Evolutionary conservation across 768 basidiomycete species (phyloP), one percentile per base, ranked within the genome.

Genomic region (Xerocomellus intermedius): DNA sequence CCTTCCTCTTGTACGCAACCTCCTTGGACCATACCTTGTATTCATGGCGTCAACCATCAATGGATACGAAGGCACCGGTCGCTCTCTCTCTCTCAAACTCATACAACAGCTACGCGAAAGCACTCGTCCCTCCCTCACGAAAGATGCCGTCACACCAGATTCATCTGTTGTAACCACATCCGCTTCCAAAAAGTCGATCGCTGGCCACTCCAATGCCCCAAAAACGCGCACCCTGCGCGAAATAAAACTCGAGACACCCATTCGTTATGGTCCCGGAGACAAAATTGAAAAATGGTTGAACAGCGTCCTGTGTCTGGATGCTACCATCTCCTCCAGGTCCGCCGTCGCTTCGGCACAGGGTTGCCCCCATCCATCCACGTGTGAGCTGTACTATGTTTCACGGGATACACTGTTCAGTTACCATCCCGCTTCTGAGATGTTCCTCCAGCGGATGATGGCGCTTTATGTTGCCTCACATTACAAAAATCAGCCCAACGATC

Each of bases 41-140:
- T 98, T 98, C 79, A 87, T 98, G 80, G 92, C 97, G 2, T 97
- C 94, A n/a, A 99, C 97, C 1, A 94, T 99, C 75, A 98, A 98
- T 69, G 97, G 97, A 38, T 99, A 99, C 72, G 97, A 98, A 79
- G 97, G 97, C 26, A 98, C 97, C 0, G 97, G 97, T n/a, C 91
- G 97, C 26, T 98, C 95, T 1, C 84, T 99, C 45, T 97, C 94
- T 44, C 87, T 99, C 57, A 99, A 99, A 73, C 89, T 99, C 54
- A 89, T 99, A 60, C 91, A 98, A 71, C 94, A 97, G 70, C 84
- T 98, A 4, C 89, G 97, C 36, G 97, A 98, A 69, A 88, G 85
- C 70, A 91, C 91, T 0, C 82, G 90, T 4, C 86, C 92, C 0
- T 86, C 89, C 2, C 75, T 93, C 39, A 78, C 85, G 17, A 89